Evolutionary conservation across 1,284 basidiomycete genomes (phyloP), one percentile per base, ranked within the genome.

Genomic region (Ustilago crameri): DNA sequence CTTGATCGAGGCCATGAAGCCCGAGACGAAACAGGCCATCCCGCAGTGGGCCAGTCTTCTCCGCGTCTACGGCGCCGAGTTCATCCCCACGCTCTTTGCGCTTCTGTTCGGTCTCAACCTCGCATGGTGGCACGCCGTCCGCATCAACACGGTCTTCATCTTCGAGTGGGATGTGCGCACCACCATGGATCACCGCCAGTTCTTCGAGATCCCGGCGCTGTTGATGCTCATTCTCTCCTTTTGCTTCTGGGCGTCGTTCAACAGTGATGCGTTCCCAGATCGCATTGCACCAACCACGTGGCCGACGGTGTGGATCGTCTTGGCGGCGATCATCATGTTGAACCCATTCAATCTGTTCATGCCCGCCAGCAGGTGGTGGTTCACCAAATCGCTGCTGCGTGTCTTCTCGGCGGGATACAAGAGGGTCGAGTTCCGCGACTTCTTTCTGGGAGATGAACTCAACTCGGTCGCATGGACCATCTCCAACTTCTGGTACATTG

Each of bases 101-200:
- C 78, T 95, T 32, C 85, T 96, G 0, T 89, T 97, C 45, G 91
- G 81, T 0, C 47, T 92, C 41, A 95, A 98, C 81, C 76, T 97
- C 10, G 77, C 89, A 17, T 91, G 90, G 0, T 97, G 92, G 91
- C 87, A 89, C 0, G 83, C 85, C 1, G 86, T 89, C 4, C 86
- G 91, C 43, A 93, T 96, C 79, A 96, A 95, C 82, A 93, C 93
- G 69, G 87, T 89, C 20, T 95, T 97, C 83, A 95, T 97, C 51
- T 95, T 97, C 76, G 80, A 83, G 50, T 82, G 74, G 60, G 89
- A 95, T 73, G 84, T 91, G 12, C 87, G 91, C 51, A 90, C 90
- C 27, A 88, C 87, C 35, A 85, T 95, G 51, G 92, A 96, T 81
- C 88, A 89, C 75, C 88, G 90, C 38, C 88, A 92, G 82, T 97